These are phyloP conservation scores for Entrophospora sp. DNA, from an alignment of 192 early-diverging fungal genomes.

Conservation along the genomic window DNA sequence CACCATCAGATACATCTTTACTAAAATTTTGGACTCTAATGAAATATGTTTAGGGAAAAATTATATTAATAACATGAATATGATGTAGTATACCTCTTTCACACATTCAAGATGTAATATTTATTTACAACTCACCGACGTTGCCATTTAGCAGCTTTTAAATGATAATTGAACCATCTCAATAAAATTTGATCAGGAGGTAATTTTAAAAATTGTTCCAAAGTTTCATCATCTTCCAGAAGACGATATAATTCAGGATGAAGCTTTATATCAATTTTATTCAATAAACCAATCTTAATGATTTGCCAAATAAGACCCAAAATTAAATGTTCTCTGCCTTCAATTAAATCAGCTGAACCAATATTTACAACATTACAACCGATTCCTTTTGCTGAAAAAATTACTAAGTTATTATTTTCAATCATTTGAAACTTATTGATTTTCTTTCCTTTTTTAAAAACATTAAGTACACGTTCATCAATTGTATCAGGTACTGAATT, in stretches of 20 bases:
- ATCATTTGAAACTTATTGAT: constrained; percentile 93
- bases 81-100: no score
- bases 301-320: constrained; percentile 99
- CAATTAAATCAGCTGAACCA: constrained; percentile 92
- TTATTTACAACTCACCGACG: constrained; percentile 41
- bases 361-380: constrained; percentile 98
- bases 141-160: constrained; percentile 85
- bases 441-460: constrained; percentile 56
- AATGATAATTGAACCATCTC: constrained; percentile 99
- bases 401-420: constrained; percentile 99
- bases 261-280: constrained; percentile 95
- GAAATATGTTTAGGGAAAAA: constrained; percentile 13
- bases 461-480: constrained; percentile 96
- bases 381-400: constrained; percentile 98
- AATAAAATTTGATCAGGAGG: constrained; percentile 95
- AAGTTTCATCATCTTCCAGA: constrained; percentile 83
- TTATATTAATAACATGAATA: background rate
- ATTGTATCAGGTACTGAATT: constrained; percentile 93
- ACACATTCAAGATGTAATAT: background rate
- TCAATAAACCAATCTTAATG: constrained; percentile 93
- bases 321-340: constrained; percentile 93
- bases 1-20: constrained; percentile 88
- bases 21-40: constrained; percentile 79
- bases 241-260: constrained; percentile 97
- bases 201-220: constrained; percentile 90